Conservation (phyloP, 371 early-diverging fungal species). For the Saksenaea oblongispora region DNA sequence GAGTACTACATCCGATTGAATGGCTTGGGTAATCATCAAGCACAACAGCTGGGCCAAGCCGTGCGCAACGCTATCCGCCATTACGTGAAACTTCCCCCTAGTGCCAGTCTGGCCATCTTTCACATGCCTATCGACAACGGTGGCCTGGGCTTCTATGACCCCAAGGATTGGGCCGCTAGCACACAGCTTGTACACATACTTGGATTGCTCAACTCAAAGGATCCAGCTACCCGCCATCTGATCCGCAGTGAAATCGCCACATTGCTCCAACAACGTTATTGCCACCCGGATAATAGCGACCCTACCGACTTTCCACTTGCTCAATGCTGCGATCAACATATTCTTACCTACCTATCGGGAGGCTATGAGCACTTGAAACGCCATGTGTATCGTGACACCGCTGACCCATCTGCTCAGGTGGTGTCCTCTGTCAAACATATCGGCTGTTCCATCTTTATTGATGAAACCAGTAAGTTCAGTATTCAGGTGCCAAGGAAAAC, state of each 20-base stretch:
- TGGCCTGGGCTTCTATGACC: background rate
- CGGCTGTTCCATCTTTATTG: background rate
- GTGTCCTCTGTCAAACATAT: background rate
- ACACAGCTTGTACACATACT: background rate
- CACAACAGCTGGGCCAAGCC: background rate
- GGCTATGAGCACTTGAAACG: slow-evolving; percentile 1
- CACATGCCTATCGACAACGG: too few species aligned
- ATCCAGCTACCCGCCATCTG: background rate
- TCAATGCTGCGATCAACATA: background rate
- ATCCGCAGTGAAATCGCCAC: background rate
- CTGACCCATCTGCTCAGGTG: background rate
- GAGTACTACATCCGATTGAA: background rate
- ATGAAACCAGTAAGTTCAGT: background rate
- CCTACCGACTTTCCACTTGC: background rate
- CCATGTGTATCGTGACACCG: background rate
- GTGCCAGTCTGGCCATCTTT: background rate
- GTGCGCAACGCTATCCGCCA: background rate
- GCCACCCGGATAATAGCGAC: background rate
- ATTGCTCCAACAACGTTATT: background rate
- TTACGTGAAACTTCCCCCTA: background rate
- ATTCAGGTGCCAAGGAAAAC: background rate
- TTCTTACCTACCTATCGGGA: background rate
- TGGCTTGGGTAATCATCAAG: background rate
- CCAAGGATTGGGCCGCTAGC: background rate
- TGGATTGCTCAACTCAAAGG: background rate